phyloP scores from a whole-genome alignment of 345 rosid species.

The Pseudoturritis turrita region DNA sequence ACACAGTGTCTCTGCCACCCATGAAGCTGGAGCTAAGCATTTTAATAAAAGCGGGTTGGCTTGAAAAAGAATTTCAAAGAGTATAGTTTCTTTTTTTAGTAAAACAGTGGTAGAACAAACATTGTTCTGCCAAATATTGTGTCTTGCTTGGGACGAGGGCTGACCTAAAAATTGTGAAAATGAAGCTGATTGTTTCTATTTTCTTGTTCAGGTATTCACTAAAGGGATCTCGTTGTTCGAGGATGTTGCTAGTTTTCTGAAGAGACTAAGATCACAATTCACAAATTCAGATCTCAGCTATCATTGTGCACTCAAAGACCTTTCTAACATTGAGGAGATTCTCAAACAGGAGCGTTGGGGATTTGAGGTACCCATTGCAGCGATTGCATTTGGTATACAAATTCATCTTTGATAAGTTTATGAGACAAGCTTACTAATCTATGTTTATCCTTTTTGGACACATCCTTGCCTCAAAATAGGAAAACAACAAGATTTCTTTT shows the following conservation, averaged over 20 bases:
- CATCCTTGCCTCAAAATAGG: constrained; percentile 34
- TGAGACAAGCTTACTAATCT: constrained; percentile 11
- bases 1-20: constrained; percentile 69
- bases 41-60: constrained; percentile 47
- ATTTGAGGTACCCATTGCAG: constrained; percentile 60
- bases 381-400: background rate
- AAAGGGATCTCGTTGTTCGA: constrained; percentile 59
- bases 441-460: constrained; percentile 2
- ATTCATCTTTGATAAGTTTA: background rate
- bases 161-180: background rate
- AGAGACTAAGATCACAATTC: constrained; percentile 43
- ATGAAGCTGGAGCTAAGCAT: constrained; percentile 56
- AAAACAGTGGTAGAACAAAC: background rate
- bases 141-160: background rate
- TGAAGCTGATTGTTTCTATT: constrained; percentile 11
- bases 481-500: constrained; percentile 34
- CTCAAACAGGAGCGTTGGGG: constrained; percentile 50
- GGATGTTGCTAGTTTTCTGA: constrained; percentile 51
- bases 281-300: constrained; percentile 43
- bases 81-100: constrained; percentile 36
- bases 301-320: constrained; percentile 39
- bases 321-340: constrained; percentile 60
- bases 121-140: background rate
- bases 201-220: constrained; percentile 46
- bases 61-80: constrained; percentile 49